These are phyloP conservation scores for Sporothrix schenckii DNA, from an alignment of 2,329 filamentous ascomycete genomes.

Conservation along the genomic window DNA sequence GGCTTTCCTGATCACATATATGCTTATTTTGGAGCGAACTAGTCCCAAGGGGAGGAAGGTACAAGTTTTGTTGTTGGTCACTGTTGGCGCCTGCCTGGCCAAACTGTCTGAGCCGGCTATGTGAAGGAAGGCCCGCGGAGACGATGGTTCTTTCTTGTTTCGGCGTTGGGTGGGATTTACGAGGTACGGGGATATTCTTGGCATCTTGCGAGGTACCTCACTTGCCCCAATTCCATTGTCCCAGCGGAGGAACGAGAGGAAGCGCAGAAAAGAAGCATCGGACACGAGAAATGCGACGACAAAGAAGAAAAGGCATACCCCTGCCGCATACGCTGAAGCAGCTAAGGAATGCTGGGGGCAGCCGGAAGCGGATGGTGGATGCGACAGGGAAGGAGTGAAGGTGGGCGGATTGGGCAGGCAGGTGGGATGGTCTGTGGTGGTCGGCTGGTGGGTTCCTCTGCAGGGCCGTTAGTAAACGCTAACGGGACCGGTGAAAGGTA, in stretches of 20 bases:
- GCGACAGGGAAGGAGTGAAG: not conserved
- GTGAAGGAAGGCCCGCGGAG: not conserved
- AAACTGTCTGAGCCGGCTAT: conserved; percentile 1
- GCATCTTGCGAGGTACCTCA: not conserved
- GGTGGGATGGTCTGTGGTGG: conserved; percentile 7
- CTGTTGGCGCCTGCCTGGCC: conserved; percentile 19
- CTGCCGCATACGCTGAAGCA: conserved; percentile 8
- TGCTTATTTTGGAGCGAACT: conserved; percentile 19
- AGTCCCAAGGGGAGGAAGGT: conserved; percentile 11
- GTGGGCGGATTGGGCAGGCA: not conserved
- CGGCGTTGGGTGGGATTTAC: not conserved
- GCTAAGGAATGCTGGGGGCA: not conserved
- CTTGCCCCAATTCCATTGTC: not conserved
- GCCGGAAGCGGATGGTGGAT: conserved; percentile 16
- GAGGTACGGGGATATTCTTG: not conserved
- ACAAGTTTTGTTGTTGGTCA: not conserved
- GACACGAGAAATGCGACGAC: not conserved
- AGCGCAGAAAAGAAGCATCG: no score
- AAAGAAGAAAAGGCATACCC: conserved; percentile 1
- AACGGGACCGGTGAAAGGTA: conserved; percentile 9
- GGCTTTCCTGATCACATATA: conserved; percentile 19
- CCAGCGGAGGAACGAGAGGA: not conserved
- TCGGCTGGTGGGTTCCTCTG: not conserved
- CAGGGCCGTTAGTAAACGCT: conserved; percentile 2
- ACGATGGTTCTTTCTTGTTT: conserved; percentile 16